Evolutionary conservation across 306 rosid species (phyloP), one percentile per base, ranked within the genome.

Genomic region (Malus sieversii): DNA sequence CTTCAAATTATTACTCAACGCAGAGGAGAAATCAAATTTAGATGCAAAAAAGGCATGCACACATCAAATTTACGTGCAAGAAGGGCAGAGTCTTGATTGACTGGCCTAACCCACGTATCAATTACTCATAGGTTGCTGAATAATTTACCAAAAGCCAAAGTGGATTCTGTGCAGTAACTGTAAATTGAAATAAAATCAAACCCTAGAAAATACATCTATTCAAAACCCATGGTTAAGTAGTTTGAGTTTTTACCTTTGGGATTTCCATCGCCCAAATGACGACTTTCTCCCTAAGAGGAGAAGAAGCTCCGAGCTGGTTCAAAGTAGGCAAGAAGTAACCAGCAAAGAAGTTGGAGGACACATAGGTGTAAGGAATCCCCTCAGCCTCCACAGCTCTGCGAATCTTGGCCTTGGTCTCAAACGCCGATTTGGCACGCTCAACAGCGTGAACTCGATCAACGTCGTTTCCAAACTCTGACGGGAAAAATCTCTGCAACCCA

Each of bases 381-480:
- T 18, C 85, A 0, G 87, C 85, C 75, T 84, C 87, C n/a, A 81
- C 16, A 38, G 74, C 73, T 57, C 82, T 70, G 10, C 87, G 78
- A 45, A 84, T 25, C 8, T 78, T 53, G 11, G 71, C 85, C 66
- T 81, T 84, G 0, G 42, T 29, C 2, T 52, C 87, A 32, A 70
- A 81, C 8, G 74, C 77, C 20, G 78, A 23, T 68, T 84, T 84
- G 4, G 85, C 87, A 4, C 83, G 87, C 80, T 81, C 87, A 30
- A 84, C 85, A 3, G 85, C 87, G n/a, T 81, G 80, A 4, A 70
- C 77, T 4, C 82, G 82, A 75, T 81, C 87, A 8, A 78, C 87
- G 63, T 84, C 87, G 51, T 81, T 84, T 13, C 87, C 87, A 30
- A 81, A 84, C 75, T 84, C 87, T 0, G 87, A 84, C 4, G 87